phyloP scores from a whole-genome alignment of 805 yeast genomes.

The Wickerhamomyces alni region DNA sequence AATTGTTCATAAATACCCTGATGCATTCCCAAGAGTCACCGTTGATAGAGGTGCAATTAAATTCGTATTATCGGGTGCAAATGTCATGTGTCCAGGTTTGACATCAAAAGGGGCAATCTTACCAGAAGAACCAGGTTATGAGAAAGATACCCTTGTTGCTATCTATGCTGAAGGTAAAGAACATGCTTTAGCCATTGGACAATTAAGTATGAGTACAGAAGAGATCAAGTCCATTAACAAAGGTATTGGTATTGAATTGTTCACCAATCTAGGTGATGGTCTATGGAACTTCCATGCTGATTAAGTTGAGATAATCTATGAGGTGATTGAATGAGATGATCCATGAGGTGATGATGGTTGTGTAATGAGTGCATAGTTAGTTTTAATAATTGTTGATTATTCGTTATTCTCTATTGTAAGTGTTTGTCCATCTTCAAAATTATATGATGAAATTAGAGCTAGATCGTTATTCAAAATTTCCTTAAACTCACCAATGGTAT shows the following conservation, averaged over 20 bases:
- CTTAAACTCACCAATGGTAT: constrained; percentile 15
- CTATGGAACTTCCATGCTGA: constrained; percentile 62
- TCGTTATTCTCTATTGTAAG: constrained; percentile 5
- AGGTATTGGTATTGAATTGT: constrained; percentile 82
- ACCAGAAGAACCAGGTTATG: constrained; percentile 66
- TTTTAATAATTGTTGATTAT: no score
- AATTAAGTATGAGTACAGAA: constrained; percentile 78
- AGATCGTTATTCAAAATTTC: constrained; percentile 21
- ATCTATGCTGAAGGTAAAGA: constrained; percentile 93
- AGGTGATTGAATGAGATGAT: no score
- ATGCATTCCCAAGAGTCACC: constrained; percentile 76
- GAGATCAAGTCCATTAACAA: constrained; percentile 80
- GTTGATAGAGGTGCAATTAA: constrained; percentile 97
- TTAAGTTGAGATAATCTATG: no score
- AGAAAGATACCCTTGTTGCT: constrained; percentile 66
- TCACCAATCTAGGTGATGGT: constrained; percentile 86
- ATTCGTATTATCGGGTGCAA: constrained; percentile 92
- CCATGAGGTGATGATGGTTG: background rate
- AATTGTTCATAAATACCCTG: constrained; percentile 76
- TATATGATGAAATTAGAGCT: constrained; percentile 19
- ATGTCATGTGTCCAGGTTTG: constrained; percentile 94
- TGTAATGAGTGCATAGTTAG: constrained; percentile 1
- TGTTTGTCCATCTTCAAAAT: constrained; percentile 13
- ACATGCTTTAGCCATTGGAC: constrained; percentile 86
- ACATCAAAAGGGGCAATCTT: constrained; percentile 79